Base-by-base conservation (phyloP, 306 rosid genomes). In the Rosa lucieae region DNA sequence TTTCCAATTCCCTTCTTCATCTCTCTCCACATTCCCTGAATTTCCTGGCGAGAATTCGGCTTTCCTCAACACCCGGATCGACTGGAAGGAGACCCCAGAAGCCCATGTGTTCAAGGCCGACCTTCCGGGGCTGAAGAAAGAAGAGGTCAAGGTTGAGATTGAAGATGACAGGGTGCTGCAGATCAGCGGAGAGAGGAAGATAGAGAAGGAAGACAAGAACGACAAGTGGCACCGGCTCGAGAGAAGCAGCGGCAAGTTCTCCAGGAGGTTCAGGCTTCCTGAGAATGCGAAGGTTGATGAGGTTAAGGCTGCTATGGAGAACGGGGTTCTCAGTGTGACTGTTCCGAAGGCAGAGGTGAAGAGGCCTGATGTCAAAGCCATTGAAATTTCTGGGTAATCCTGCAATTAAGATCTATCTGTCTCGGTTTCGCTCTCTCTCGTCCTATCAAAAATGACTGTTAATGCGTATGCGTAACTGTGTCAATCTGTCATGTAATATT, bases 41-140 rank as follows among this genome's bases (percentile, higher is more conserved):
- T 51, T 76, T 76, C 46, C 67, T 52, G 74, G 40, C 37, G 66
- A 67, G 7, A 67, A 51, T n/a, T 51, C 67, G 20, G 53, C 72
- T 5, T 63, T 65, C 21, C 47, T 32, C 5, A 65, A 48, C 73
- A 51, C 80, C 0, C 21, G 80, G 14, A 48, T 77, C 37, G 73
- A 65, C 73, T 77, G 73, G 55, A 53, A 77, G 69, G 73, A 46
- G 79, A 76, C 71, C 11, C 69, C 70, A 75, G 78, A 65, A 56
- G 69, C 78, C 69, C 69, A 63, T 29, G 69, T 63, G 43, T 63
- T 63, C 69, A 63, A 63, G 69, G 69, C 20, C 1, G 69, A 63
- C 69, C 17, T 63, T n/a, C 65, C 65, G 29, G 65, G 65, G 23
- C 35, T 58, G 65, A 58, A 58, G 35, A 58, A 58, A 58, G 32